Evolutionary conservation across 345 rosid genomes (phyloP).

Genomic region (Eucalyptus erythrocorys): DNA sequence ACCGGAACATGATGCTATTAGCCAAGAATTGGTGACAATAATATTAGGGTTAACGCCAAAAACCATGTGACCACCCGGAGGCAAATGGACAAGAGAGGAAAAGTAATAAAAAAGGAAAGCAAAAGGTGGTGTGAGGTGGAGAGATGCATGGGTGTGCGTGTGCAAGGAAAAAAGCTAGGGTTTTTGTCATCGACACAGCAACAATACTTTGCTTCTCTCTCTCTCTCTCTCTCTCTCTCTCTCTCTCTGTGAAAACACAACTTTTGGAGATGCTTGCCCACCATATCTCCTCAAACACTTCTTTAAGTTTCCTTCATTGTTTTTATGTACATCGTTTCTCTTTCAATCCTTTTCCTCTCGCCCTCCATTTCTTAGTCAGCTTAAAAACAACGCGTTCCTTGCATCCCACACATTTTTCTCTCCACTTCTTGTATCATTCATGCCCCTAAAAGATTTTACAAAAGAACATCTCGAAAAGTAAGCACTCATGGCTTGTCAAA

Average conservation of each 20-base stretch:
- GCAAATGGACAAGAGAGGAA: constrained; percentile 9
- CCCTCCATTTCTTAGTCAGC: constrained; percentile 41
- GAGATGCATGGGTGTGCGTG: constrained; percentile 14
- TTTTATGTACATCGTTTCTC: not conserved
- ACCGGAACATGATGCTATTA: not conserved
- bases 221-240: not conserved
- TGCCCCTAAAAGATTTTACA: not conserved
- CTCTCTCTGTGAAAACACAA: not conserved
- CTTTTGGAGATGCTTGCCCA: constrained; percentile 55
- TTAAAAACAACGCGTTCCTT: constrained; percentile 69
- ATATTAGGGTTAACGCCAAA: not conserved
- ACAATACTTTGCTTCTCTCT: not conserved
- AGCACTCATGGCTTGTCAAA: constrained; percentile 33
- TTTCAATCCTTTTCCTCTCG: not conserved
- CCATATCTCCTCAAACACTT: constrained; percentile 47
- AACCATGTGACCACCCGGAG: constrained; percentile 16
- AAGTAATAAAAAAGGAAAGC: not conserved
- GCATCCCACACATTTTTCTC: constrained; percentile 23
- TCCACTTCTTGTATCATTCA: not conserved
- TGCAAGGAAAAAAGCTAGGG: not conserved
- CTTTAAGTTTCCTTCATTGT: constrained; percentile 16
- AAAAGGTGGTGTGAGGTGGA: not conserved
- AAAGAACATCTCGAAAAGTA: constrained; percentile 16
- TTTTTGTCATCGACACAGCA: not conserved
- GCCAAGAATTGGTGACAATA: not conserved